These are phyloP conservation scores for Cladosporium sp. DNA, from an alignment of 2,329 filamentous ascomycete genomes.

Conservation along the genomic window DNA sequence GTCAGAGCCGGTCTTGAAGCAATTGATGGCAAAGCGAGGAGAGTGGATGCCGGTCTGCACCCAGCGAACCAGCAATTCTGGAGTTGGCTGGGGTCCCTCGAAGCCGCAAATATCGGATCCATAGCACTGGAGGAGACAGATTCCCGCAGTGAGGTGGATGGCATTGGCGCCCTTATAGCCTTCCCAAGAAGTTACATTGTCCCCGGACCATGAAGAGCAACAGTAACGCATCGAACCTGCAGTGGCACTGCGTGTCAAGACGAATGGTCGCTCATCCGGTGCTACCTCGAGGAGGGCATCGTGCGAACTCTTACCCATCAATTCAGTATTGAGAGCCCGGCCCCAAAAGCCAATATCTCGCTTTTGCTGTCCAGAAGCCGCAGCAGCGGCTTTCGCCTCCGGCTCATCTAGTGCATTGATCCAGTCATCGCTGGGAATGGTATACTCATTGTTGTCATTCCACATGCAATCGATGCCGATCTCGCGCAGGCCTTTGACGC, in stretches of 20 bases:
- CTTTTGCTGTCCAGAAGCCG: conserved; percentile 37
- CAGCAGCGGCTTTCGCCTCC: conserved; percentile 37
- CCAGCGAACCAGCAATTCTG: conserved; percentile 72
- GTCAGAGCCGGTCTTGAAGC: conserved; percentile 72
- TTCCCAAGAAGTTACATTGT: conserved; percentile 74
- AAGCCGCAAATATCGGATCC: conserved; percentile 77
- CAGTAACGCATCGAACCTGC: conserved; percentile 70
- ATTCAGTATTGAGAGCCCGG: conserved; percentile 67
- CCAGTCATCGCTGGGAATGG: conserved; percentile 67
- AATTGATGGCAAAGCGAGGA: conserved; percentile 74
- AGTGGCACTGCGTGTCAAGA: conserved; percentile 70
- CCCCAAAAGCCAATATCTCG: conserved; percentile 69
- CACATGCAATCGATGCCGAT: conserved; percentile 73
- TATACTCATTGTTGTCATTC: conserved; percentile 81
- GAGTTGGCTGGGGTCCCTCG: conserved; percentile 70
- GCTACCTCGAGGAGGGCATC: conserved; percentile 63
- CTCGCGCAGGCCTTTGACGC: conserved; percentile 62
- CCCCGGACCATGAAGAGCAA: conserved; percentile 72
- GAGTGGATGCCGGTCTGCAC: conserved; percentile 71
- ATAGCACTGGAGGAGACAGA: conserved; percentile 64
- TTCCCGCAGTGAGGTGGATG: conserved; percentile 66
- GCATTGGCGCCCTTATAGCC: conserved; percentile 73
- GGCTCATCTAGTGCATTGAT: conserved; percentile 57
- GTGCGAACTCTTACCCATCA: conserved; percentile 71
- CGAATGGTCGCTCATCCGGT: conserved; percentile 64